These are phyloP conservation scores for Diphasiastrum complanatum DNA, from an alignment of 83 land plant species.

Conservation along the genomic window DNA sequence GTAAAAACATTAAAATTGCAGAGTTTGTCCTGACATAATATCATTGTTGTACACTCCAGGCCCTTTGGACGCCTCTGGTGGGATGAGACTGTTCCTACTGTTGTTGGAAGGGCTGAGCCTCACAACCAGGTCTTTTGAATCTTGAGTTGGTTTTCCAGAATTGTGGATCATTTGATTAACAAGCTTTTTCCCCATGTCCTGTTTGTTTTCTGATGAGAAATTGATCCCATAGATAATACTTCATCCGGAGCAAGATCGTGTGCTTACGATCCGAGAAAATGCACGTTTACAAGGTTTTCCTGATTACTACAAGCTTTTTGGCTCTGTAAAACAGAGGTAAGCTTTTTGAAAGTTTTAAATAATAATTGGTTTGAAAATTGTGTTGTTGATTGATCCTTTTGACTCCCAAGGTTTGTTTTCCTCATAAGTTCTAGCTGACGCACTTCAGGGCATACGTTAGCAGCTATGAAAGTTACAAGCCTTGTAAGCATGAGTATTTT, in stretches of 20 bases:
- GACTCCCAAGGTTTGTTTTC: neutral
- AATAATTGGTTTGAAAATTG: neutral
- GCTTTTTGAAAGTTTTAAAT: no score
- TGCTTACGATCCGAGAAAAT: conserved; percentile 74
- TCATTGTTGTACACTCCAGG: conserved; percentile 28
- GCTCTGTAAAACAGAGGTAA: conserved; percentile 56
- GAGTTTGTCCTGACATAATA: no score
- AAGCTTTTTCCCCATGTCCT: neutral
- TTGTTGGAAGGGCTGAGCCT: conserved; percentile 84
- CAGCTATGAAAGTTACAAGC: no score
- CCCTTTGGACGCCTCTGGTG: conserved; percentile 94
- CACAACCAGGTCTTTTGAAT: conserved; percentile 54
- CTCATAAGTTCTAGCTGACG: no score
- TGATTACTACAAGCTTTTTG: conserved; percentile 71
- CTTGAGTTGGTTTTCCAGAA: no score
- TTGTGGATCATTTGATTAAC: neutral
- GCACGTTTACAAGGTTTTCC: conserved; percentile 95
- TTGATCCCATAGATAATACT: conserved; percentile 29
- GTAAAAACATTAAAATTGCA: no score
- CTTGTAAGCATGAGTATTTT: no score
- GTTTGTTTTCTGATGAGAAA: neutral
- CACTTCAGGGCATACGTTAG: no score
- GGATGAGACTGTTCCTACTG: conserved; percentile 95
- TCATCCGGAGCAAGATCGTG: conserved; percentile 87
- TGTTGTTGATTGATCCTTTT: neutral